A percentile compares a stretch with the other conserved stretches of the same genome.
Conservation (phyloP, 192 early-diverging fungal species). For the Phycomyces nitens region DNA sequence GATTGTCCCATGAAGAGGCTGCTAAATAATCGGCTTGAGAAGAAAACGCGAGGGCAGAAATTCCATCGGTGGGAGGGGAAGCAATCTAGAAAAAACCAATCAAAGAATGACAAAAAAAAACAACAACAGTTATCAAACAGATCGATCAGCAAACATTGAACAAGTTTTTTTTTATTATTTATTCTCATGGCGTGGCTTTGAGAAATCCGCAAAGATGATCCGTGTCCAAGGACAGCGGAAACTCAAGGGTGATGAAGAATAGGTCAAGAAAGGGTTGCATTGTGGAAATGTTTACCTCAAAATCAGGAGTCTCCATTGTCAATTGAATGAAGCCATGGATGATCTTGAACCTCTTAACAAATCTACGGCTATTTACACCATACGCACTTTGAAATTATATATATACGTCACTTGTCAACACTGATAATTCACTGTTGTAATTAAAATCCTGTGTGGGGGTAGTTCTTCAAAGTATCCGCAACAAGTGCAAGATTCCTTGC, state of each 20-base stretch:
- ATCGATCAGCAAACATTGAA: too few relatives aligned
- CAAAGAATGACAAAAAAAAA: too few relatives aligned
- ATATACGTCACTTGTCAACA: too few relatives aligned
- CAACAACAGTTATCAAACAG: too few relatives aligned
- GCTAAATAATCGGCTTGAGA: slow-evolving; percentile 81
- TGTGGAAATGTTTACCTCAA: slow-evolving; percentile 18
- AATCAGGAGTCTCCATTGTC: slow-evolving; percentile 26
- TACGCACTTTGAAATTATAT: too few relatives aligned
- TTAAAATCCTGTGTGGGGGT: too few relatives aligned
- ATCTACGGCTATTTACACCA: too few relatives aligned
- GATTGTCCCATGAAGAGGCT: slow-evolving; percentile 87
- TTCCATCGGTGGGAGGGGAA: slow-evolving; percentile 71
- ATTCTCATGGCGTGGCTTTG: neutral
- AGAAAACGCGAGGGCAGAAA: slow-evolving; percentile 79
- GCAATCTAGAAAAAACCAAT: slow-evolving; percentile 35
- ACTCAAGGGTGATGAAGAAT: neutral
- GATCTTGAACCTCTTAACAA: too few relatives aligned
- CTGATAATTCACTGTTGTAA: too few relatives aligned
- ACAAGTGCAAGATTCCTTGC: too few relatives aligned
- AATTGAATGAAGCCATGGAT: neutral
- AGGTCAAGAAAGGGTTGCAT: neutral
- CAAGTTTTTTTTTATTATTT: neutral
- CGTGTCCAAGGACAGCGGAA: neutral
- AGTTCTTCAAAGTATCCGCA: too few relatives aligned
- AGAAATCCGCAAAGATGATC: too few relatives aligned